Base-by-base conservation (phyloP, 2,329 filamentous ascomycete genomes). In the Phialophora verrucosa region DNA sequence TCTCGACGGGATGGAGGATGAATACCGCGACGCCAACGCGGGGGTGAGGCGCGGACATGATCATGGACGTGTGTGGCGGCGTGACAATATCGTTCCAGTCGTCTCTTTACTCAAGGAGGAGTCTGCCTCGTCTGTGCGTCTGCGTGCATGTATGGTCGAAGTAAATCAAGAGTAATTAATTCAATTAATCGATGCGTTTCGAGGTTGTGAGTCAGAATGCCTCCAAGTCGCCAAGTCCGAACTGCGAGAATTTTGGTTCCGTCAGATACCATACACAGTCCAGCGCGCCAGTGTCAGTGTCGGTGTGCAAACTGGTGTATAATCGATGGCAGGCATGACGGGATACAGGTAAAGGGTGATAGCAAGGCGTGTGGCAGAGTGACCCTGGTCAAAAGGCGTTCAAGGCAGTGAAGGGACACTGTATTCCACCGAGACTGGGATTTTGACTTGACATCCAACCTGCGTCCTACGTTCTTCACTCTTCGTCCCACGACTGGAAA, bases 11-110 rank as follows among this genome's bases (percentile, higher is more conserved):
- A 42, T 81, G 78, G 62, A 80, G 72, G 68, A 84, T 76, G 68
- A 85, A 81, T 59, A 82, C 82, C 25, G 77, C 83, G 11, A 86
- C 80, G 53, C 83, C 84, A 42, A 86, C 76, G 64, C 76, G 74
- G 7, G 76, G 73, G 14, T 55, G 53, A 55, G 53, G 4, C n/a
- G 53, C 14, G 53, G 29, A 20, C 27, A 29, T 29, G 29, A 2
- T 11, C 53, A 31, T 20, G 27, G 31, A 31, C 31, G 31, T 31
- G 31, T 31, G 27, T 55, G 51, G 20, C 6, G 20, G 47, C 4
- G 49, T 20, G 7, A 25, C 23, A n/a, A 17, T 42, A n/a, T n/a
- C 38, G 38, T 2, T 7, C 17, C 38, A n/a, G 38, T 44, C 11
- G 38, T 44, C 17, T n/a, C 6, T 44, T n/a, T 44, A n/a, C 3